Evolutionary conservation across 805 yeast genomes (phyloP).

Genomic region (Henningerozyma blattae): DNA sequence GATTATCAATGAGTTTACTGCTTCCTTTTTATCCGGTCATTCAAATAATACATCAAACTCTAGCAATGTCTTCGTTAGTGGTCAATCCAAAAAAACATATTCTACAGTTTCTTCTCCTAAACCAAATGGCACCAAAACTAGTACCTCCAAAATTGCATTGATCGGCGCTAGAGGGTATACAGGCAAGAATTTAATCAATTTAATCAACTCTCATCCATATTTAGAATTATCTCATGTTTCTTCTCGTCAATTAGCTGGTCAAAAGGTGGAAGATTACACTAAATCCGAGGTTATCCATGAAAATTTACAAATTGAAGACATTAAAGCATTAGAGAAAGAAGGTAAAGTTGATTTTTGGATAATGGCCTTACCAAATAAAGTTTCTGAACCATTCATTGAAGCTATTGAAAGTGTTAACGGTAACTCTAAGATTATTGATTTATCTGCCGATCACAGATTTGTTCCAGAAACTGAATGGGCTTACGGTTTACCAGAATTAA

Average conservation of each 20-base stretch:
- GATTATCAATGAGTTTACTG: slow-evolving; percentile 45
- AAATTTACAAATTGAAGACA: slow-evolving; percentile 79
- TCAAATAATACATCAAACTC: slow-evolving; percentile 25
- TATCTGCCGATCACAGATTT: slow-evolving; percentile 93
- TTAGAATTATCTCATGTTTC: slow-evolving; percentile 88
- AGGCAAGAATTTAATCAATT: slow-evolving; percentile 81
- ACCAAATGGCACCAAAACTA: slow-evolving; percentile 47
- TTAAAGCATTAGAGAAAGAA: slow-evolving; percentile 60
- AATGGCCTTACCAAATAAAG: slow-evolving; percentile 98
- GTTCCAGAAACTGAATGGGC: slow-evolving; percentile 82
- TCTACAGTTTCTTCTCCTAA: slow-evolving; percentile 42
- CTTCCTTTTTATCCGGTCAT: slow-evolving; percentile 10
- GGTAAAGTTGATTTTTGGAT: slow-evolving; percentile 92
- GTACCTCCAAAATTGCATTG: slow-evolving; percentile 68
- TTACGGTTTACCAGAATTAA: slow-evolving; percentile 92
- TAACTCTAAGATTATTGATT: slow-evolving; percentile 73
- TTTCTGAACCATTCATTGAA: slow-evolving; percentile 77
- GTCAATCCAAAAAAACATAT: slow-evolving; percentile 41
- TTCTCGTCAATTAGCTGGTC: slow-evolving; percentile 87
- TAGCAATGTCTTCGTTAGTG: slow-evolving; percentile 33
- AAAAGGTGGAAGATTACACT: slow-evolving; percentile 75
- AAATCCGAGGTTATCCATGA: slow-evolving; percentile 72
- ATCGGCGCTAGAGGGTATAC: slow-evolving; percentile 98
- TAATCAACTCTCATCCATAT: slow-evolving; percentile 80
- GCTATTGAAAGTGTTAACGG: slow-evolving; percentile 66